Percentiles rank a stretch among this genome's conserved stretches.
phyloP scores from a whole-genome alignment of 1,284 basidiomycete genomes.

The Ustilago trichophora region DNA sequence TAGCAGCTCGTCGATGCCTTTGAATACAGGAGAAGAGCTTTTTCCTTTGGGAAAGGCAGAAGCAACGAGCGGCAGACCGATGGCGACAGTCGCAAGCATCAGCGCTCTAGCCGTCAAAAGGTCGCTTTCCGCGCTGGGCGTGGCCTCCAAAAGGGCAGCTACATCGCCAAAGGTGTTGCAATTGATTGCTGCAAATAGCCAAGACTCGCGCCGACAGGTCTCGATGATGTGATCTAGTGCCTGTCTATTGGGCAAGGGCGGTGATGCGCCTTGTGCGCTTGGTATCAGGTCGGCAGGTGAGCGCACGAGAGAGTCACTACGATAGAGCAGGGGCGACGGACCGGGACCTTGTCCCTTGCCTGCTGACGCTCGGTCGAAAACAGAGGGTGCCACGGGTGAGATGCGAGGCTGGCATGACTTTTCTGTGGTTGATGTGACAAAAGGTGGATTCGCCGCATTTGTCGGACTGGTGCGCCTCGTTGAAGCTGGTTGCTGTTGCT shows the following conservation, averaged over 20 bases:
- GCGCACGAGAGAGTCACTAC: too few relatives aligned
- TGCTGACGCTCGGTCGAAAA: not conserved
- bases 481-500: not conserved
- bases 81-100: conserved; percentile 15
- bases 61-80: conserved; percentile 11
- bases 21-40: conserved; percentile 1
- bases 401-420: not conserved
- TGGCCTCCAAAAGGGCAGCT: conserved; percentile 1
- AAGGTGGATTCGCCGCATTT: not conserved
- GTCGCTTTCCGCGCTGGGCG: conserved; percentile 4
- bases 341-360: too few relatives aligned
- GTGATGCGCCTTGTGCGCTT: not conserved
- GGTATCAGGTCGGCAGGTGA: too few relatives aligned
- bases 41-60: not conserved
- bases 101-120: conserved; percentile 6
- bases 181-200: conserved; percentile 27
- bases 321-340: too few relatives aligned
- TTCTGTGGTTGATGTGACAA: not conserved
- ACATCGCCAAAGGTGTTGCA: conserved; percentile 15
- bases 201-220: conserved; percentile 3
- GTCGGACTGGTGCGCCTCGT: not conserved
- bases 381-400: not conserved
- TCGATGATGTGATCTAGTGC: conserved; percentile 11
- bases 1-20: conserved; percentile 10
- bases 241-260: conserved; percentile 11